These are phyloP conservation scores for Carex myosuroides DNA, from an alignment of 176 grass and related monocot species.

Conservation along the genomic window DNA sequence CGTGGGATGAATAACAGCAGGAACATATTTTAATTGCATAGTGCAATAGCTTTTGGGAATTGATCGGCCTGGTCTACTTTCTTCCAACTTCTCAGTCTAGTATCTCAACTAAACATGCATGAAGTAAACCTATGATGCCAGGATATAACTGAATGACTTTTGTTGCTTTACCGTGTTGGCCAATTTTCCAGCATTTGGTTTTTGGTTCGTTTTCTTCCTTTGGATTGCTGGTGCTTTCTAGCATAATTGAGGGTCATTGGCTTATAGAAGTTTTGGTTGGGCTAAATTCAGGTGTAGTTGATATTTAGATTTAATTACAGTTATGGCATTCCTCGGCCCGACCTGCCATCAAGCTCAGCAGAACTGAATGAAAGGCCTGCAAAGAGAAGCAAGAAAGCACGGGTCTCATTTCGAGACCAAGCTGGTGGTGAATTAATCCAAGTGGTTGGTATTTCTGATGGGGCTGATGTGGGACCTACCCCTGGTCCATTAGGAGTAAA, in stretches of 20 bases:
- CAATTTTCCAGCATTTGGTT: neutral
- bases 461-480: slow-evolving; percentile 79
- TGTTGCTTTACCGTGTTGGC: neutral
- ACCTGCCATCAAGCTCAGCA: slow-evolving; percentile 25
- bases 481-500: slow-evolving; percentile 89
- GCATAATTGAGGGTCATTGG: neutral
- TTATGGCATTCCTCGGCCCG: slow-evolving; percentile 18
- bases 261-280: neutral
- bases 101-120: slow-evolving; percentile 17
- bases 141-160: neutral
- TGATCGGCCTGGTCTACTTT: neutral
- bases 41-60: neutral
- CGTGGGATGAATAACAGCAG: neutral
- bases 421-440: slow-evolving; percentile 75
- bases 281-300: neutral
- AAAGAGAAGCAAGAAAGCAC: slow-evolving; percentile 61
- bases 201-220: neutral
- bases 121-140: neutral
- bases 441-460: slow-evolving; percentile 95
- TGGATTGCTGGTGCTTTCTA: neutral
- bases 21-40: neutral
- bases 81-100: slow-evolving; percentile 33
- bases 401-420: slow-evolving; percentile 83
- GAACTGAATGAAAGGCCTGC: slow-evolving; percentile 34
- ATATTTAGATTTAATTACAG: neutral